Base-by-base conservation (phyloP, 2,329 filamentous ascomycete genomes). In the Pseudogymnoascus sp. region DNA sequence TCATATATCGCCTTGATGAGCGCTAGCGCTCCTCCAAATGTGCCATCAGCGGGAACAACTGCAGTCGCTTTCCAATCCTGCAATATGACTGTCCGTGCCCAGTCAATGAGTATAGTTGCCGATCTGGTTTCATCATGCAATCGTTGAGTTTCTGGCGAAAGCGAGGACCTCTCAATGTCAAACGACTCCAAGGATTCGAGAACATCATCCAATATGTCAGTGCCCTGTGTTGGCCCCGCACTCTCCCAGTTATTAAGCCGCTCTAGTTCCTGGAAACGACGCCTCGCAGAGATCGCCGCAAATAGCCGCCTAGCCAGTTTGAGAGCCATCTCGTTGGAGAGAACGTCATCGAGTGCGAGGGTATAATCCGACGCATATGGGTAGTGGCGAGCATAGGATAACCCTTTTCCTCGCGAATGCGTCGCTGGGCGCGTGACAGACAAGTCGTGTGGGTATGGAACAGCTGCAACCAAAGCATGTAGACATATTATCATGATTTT, bases 1-100 rank as follows among this genome's bases (percentile, higher is more conserved):
- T 84, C 79, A 68, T 90, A 86, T 85, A 63, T 82, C 25, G 85
- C 82, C 31, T 83, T 79, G 55, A 96, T 82, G 31, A 95, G 80
- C 58, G 87, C 84, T 40, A 97, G 76, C 6, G 91, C 90, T 60
- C 90, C 88, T 12, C 90, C 89, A 64, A 92, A 87, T 12, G 88
- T 80, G 31, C 87, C 85, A 68, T 88, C 87, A 61, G 83, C 85
- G 2, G 84, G 78, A 60, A 96, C 82, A 45, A 87, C 82, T 1
- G 89, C 82, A 61, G 83, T 83, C 0, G 90, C 89, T 69, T 93
- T 83, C 92, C 92, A 97, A 65, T 90, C 85, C 61, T 86, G 84
- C 48, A 95, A 75, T 69, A 96, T 82, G 1, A 94, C 81, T 0
- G 87, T 86, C 63, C 88, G 81, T 18, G 88, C 82, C 88, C 87